Conservation (phyloP, 441 rosid species). For the Adansonia madagascariensis region DNA sequence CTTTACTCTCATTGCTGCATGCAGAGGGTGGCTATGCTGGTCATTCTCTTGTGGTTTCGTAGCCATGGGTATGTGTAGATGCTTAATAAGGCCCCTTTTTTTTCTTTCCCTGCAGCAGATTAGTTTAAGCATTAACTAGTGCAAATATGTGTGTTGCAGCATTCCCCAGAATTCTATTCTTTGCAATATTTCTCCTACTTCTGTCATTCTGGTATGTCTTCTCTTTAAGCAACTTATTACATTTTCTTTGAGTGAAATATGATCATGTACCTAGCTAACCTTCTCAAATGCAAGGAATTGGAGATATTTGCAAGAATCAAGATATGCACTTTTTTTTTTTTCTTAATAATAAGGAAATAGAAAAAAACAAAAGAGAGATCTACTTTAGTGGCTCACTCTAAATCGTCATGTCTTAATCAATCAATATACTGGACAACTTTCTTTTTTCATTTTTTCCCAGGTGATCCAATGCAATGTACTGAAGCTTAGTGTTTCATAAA, state of each 20-base stretch:
- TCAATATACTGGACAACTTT: not conserved
- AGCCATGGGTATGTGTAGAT: constrained; percentile 56
- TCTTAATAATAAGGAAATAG: not conserved
- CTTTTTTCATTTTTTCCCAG: constrained; percentile 7
- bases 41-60: constrained; percentile 65
- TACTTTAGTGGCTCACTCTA: not conserved
- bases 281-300: not conserved
- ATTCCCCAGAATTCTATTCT: constrained; percentile 45
- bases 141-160: constrained; percentile 40
- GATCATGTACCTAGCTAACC: not conserved
- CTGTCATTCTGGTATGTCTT: constrained; percentile 66
- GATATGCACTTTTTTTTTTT: not conserved
- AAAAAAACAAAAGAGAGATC: not conserved
- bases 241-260: constrained; percentile 2
- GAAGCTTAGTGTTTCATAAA: not conserved
- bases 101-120: not conserved
- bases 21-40: constrained; percentile 66
- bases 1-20: constrained; percentile 48
- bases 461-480: constrained; percentile 8
- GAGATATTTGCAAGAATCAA: constrained; percentile 13
- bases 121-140: constrained; percentile 20
- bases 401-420: not conserved
- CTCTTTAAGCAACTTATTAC: constrained; percentile 5
- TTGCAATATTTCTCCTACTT: constrained; percentile 68
- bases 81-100: constrained; percentile 3